Evolutionary conservation across 202 grass and related monocot genomes (phyloP), one percentile per base, ranked within the genome.

Genomic region (Zoysia matrella): DNA sequence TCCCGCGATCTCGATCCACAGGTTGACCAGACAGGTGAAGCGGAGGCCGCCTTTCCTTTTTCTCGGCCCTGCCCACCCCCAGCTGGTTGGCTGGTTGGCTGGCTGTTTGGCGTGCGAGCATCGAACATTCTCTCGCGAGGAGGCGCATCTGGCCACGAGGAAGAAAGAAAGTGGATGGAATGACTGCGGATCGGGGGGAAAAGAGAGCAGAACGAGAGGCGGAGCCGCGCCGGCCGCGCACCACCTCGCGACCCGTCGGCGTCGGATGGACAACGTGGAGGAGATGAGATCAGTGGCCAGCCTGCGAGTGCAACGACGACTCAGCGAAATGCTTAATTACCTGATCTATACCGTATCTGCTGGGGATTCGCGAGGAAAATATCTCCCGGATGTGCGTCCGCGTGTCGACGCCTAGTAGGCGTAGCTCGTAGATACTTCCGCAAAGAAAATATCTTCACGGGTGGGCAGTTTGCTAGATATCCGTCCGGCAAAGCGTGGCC

Each of bases 371-470:
- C 61, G 18, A 42, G 11, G 12, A n/a, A 84, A 84, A 84, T 84
- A 84, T 84, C 82, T 77, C 8, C 4, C 11, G 14, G 14, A 14
- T 14, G 46, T 74, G 39, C 49, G 11, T 11, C 14, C 15, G 30
- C 30, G 30, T 2, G 57, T 72, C 53, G 39, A 72, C 74, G 48
- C 12, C 30, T 36, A 36, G 30, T 36, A 36, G 30, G 30, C 30
- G 30, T 36, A 36, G 30, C 30, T 36, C 30, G 30, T 36, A 36
- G 30, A 36, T 36, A 36, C 30, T 36, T 36, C 30, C 22, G 22
- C 15, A 8, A 56, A 39, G 7, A 76, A 83, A 83, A 76, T 76
- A 83, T 83, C 81, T 75, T 4, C 6, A 3, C 22, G 11, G 47
- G 15, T 47, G 1, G 51, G 15, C 30, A 11, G 9, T 42, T 16